These are phyloP conservation scores for Miscanthus lutarioriparius DNA, from an alignment of 176 grass and related monocot genomes.

Conservation along the genomic window DNA sequence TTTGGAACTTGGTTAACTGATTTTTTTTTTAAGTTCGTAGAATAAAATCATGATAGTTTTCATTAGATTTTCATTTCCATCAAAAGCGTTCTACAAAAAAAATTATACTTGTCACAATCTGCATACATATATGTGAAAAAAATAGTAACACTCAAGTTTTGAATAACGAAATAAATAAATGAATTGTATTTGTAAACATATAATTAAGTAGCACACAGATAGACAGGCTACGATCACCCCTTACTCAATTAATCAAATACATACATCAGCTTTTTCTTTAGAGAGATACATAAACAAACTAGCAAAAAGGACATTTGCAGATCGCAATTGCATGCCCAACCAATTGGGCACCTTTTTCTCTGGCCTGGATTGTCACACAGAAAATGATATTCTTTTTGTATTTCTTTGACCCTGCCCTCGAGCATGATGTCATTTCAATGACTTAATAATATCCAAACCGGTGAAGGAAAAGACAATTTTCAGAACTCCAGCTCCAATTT, in stretches of 20 bases:
- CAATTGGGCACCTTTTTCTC: not conserved
- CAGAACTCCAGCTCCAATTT: not conserved
- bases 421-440: slow-evolving; percentile 29
- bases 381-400: not conserved
- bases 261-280: not conserved
- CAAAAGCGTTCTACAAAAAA: not conserved
- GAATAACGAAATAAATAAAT: not conserved
- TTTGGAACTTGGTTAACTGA: not conserved
- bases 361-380: not conserved
- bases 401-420: slow-evolving; percentile 23
- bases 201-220: not conserved
- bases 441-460: slow-evolving; percentile 18
- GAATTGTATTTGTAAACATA: not conserved
- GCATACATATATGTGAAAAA: not conserved
- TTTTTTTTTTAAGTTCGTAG: not conserved
- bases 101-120: not conserved
- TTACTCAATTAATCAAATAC: not conserved
- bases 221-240: not conserved
- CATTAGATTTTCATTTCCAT: not conserved
- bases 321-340: slow-evolving; percentile 11
- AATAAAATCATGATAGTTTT: not conserved
- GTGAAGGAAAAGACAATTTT: not conserved
- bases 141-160: not conserved
- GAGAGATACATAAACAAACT: not conserved
- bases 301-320: slow-evolving; percentile 9